Evolutionary conservation across 2,329 filamentous ascomycete genomes (phyloP), one percentile per base, ranked within the genome.

Genomic region (Hortaea sp.): DNA sequence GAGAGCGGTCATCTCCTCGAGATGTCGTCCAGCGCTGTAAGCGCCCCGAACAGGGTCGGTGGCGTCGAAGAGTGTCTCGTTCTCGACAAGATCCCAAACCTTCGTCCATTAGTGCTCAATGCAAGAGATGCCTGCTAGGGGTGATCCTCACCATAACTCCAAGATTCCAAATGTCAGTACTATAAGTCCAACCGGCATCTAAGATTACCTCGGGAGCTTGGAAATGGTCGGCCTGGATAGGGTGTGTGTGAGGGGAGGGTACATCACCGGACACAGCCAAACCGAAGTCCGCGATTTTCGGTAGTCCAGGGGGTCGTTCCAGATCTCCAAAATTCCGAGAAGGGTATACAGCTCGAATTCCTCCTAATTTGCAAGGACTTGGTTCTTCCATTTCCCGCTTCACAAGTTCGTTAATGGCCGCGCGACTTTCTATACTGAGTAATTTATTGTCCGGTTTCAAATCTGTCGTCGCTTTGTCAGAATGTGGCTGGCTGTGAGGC

Each of bases 41-140:
- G 34, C 42, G 37, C 28, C 28, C 30, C 29, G 27, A 13, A 12
- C 37, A 37, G 12, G 10, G 27, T 11, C 28, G 32, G 34, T 38
- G 13, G 34, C 46, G 29, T 46, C 51, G 52, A 54, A 53, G 30
- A 55, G 49, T 45, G 58, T 56, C 7, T 46, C 44, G 5, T 51
- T 40, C 12, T 52, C 46, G 6, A 50, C 29, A 7, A 53, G 20
- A 11, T 47, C 43, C 39, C 51, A 49, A 13, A 51, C 28, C 41
- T 31, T 20, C 20, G 20, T 20, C 20, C 20, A 20, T 20, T 4
- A 20, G 20, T 20, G 4, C 4, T 20, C 20, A 20, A 2, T 20
- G 20, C 20, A 20, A 20, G 20, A 20, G 20, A 20, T 20, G 20
- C 20, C 20, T 20, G 20, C 20, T 4, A 20, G 20, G 20, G 20